A percentile compares a stretch with the other conserved stretches of the same genome.
Evolutionary conservation across 257 asterid genomes (phyloP).

Genomic region (Solanum piurae): DNA sequence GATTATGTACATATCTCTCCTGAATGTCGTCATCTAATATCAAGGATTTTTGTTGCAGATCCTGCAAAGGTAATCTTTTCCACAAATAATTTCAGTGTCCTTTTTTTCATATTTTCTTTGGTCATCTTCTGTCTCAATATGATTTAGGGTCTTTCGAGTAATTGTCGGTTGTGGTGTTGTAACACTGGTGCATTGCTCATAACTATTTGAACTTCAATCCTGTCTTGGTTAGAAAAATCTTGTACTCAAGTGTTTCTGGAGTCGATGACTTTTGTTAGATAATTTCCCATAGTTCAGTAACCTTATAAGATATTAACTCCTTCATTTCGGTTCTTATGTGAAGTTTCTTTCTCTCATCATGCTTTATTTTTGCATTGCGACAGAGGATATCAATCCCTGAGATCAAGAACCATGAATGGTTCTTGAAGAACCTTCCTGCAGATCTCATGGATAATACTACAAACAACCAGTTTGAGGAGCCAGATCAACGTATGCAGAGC

Average conservation of each 20-base stretch:
- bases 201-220: background rate
- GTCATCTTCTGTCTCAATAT: background rate
- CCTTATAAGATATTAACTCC: background rate
- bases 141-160: background rate
- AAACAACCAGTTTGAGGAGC: conserved; percentile 66
- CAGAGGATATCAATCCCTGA: conserved; percentile 91
- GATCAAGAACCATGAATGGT: conserved; percentile 87
- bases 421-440: conserved; percentile 75
- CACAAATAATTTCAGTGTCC: background rate
- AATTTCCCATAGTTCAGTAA: background rate
- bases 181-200: background rate
- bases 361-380: background rate
- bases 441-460: conserved; percentile 49
- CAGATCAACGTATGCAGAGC: conserved; percentile 80
- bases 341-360: background rate
- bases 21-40: conserved; percentile 81
- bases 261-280: background rate
- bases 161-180: background rate
- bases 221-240: background rate
- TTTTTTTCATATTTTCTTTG: background rate
- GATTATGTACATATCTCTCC: conserved; percentile 87
- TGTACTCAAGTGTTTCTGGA: background rate
- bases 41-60: conserved; percentile 90
- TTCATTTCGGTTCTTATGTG: background rate
- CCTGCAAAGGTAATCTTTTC: conserved; percentile 58